Conservation (phyloP, 2,329 filamentous ascomycete species). For the Paecilomyces variotii region DNA sequence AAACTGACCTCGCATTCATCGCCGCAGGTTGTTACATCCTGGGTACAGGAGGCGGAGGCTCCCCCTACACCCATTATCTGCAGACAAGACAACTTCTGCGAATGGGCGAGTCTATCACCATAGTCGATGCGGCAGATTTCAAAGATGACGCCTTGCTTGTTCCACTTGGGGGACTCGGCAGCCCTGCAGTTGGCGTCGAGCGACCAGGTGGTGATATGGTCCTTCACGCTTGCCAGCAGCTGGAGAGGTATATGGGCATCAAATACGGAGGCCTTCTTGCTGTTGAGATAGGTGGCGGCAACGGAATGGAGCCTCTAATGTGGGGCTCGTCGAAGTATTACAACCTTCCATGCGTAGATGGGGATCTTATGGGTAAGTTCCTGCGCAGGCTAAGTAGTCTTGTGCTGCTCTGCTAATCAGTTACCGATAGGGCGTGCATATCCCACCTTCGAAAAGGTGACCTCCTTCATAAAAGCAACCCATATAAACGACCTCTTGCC, state of each 20-base stretch:
- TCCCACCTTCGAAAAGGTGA: constrained; percentile 7
- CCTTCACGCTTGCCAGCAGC: constrained; percentile 31
- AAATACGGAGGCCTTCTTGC: constrained; percentile 31
- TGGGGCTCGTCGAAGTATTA: constrained; percentile 29
- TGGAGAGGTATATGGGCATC: constrained; percentile 15
- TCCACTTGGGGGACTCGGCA: constrained; percentile 38
- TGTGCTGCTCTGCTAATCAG: constrained; percentile 15
- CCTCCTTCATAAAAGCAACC: constrained; percentile 23
- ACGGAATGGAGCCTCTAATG: constrained; percentile 28
- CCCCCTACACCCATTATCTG: constrained; percentile 39
- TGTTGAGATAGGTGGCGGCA: constrained; percentile 28
- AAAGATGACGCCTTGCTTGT: constrained; percentile 32
- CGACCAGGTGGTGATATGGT: constrained; percentile 17
- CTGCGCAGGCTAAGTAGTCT: constrained; percentile 39
- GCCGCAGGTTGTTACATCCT: constrained; percentile 30
- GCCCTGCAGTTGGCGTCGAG: constrained; percentile 22
- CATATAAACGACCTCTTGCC: constrained; percentile 7
- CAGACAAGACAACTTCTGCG: constrained; percentile 33
- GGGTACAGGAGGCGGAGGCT: constrained; percentile 34
- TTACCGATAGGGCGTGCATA: constrained; percentile 2
- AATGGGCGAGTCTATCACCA: constrained; percentile 10
- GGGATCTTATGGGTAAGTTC: constrained; percentile 42
- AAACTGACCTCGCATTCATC: constrained; percentile 31
- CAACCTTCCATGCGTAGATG: constrained; percentile 35
- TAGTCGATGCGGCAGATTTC: constrained; percentile 11